Percentiles rank a stretch among this genome's conserved stretches.
phyloP scores from a whole-genome alignment of 495 filamentous ascomycete species.

The Trichoderma erinaceum region DNA sequence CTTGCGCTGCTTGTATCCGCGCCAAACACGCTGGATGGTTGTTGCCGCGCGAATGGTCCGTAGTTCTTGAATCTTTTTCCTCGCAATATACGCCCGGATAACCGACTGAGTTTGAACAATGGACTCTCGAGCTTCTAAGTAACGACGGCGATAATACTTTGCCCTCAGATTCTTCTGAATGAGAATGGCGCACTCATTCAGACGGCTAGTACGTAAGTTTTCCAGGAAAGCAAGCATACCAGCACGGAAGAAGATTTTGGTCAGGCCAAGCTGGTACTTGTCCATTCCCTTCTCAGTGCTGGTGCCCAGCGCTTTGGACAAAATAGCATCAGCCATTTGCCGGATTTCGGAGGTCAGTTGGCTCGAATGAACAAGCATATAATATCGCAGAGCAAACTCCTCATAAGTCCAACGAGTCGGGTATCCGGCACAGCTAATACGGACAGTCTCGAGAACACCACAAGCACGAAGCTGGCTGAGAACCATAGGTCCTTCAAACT shows the following conservation, averaged over 20 bases:
- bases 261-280: constrained; percentile 93
- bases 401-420: constrained; percentile 99
- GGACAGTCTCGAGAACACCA: constrained; percentile 96
- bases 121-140: constrained; percentile 75
- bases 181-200: constrained; percentile 94
- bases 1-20: constrained; percentile 79
- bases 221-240: constrained; percentile 98
- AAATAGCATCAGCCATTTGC: constrained; percentile 85
- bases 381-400: constrained; percentile 95
- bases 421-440: constrained; percentile 97
- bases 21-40: constrained; percentile 92
- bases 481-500: constrained; percentile 98
- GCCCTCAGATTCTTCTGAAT: constrained; percentile 97
- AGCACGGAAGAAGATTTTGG: constrained; percentile 98
- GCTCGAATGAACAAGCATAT: constrained; percentile 90
- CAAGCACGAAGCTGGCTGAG: constrained; percentile 94
- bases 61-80: constrained; percentile 71
- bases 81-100: constrained; percentile 65
- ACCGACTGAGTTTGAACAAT: constrained; percentile 75
- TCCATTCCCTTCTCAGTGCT: constrained; percentile 73
- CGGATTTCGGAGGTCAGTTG: constrained; percentile 92
- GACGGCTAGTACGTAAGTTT: constrained; percentile 77
- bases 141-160: constrained; percentile 91
- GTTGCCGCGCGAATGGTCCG: constrained; percentile 81
- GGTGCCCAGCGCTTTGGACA: constrained; percentile 79